Percentiles rank a stretch among this genome's conserved stretches.
Conservation (phyloP, 2,329 filamentous ascomycete genomes). For the Fusarium nurragi region DNA sequence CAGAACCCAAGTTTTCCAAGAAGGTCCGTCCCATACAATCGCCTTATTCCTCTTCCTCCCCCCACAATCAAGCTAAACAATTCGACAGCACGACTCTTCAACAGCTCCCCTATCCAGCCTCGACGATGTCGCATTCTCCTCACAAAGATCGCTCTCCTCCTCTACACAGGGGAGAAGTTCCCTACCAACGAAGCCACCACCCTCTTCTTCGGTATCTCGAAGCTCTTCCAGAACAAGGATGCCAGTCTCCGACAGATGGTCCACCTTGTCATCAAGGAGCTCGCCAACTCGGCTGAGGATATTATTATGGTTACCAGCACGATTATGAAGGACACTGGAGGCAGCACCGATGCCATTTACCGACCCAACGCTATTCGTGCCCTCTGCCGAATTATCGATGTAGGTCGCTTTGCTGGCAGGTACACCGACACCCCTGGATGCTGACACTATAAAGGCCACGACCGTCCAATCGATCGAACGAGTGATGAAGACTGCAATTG, state of each 20-base stretch:
- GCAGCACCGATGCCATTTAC: conserved; percentile 92
- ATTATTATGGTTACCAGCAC: conserved; percentile 99
- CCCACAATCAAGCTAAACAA: conserved; percentile 50
- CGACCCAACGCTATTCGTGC: conserved; percentile 95
- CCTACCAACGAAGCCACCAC: conserved; percentile 97
- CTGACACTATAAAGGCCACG: conserved; percentile 70
- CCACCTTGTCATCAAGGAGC: conserved; percentile 96
- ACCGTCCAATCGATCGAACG: conserved; percentile 98
- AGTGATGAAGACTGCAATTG: conserved; percentile 98
- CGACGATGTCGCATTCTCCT: conserved; percentile 97
- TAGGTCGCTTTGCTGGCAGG: conserved; percentile 56
- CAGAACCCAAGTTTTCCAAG: conserved; percentile 97
- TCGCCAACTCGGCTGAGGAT: conserved; percentile 94
- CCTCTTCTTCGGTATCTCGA: conserved; percentile 98
- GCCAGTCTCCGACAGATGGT: conserved; percentile 98
- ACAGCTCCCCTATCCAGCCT: conserved; percentile 94
- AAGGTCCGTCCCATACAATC: conserved; percentile 72
- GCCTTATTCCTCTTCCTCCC: conserved; percentile 43
- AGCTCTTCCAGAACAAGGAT: conserved; percentile 99
- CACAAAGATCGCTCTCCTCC: conserved; percentile 94
- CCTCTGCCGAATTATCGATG: conserved; percentile 95
- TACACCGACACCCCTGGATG: conserved; percentile 35
- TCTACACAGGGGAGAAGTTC: conserved; percentile 97
- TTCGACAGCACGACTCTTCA: conserved; percentile 88
- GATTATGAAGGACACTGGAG: conserved; percentile 99